Percentiles rank a stretch among this genome's conserved stretches.
Conservation (phyloP, 768 basidiomycete species). For the Amanita exitialis region DNA sequence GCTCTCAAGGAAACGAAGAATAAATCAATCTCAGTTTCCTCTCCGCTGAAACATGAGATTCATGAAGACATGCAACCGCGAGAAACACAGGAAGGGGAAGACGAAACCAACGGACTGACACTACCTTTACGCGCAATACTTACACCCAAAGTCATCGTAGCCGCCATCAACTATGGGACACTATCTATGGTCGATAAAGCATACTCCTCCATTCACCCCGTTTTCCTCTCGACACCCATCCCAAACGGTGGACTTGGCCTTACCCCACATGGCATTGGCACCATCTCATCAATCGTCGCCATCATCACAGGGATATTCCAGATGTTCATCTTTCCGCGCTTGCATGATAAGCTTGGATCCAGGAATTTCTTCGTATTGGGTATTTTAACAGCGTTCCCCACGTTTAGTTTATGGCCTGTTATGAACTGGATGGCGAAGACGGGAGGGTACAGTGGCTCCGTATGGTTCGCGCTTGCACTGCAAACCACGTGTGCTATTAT, state of each 20-base stretch:
- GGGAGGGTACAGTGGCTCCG: too few relatives aligned
- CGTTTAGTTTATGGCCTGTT: conserved; percentile 39
- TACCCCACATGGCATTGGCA: conserved; percentile 44
- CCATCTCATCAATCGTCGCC: conserved; percentile 40
- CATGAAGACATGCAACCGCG: too few relatives aligned
- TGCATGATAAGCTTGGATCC: conserved; percentile 38
- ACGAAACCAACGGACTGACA: too few relatives aligned
- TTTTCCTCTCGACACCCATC: conserved; percentile 59
- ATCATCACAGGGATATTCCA: conserved; percentile 46
- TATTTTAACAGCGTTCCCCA: conserved; percentile 27
- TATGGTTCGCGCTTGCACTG: too few relatives aligned
- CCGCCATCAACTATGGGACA: conserved; percentile 4
- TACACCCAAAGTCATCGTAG: too few relatives aligned
- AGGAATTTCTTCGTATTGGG: conserved; percentile 36
- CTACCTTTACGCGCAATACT: too few relatives aligned
- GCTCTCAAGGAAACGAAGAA: too few relatives aligned
- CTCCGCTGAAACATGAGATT: too few relatives aligned
- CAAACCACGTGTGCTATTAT: too few relatives aligned
- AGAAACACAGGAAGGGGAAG: too few relatives aligned
- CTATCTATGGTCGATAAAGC: conserved; percentile 48
- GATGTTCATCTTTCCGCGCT: conserved; percentile 38
- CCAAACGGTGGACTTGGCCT: conserved; percentile 18
- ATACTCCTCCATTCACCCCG: conserved; percentile 46
- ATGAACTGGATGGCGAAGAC: too few relatives aligned
- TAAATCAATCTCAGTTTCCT: too few relatives aligned